A percentile compares a stretch with the other conserved stretches of the same genome.
phyloP scores from a whole-genome alignment of 1,139 yeast genomes.

The Pichiaceae sp. region DNA sequence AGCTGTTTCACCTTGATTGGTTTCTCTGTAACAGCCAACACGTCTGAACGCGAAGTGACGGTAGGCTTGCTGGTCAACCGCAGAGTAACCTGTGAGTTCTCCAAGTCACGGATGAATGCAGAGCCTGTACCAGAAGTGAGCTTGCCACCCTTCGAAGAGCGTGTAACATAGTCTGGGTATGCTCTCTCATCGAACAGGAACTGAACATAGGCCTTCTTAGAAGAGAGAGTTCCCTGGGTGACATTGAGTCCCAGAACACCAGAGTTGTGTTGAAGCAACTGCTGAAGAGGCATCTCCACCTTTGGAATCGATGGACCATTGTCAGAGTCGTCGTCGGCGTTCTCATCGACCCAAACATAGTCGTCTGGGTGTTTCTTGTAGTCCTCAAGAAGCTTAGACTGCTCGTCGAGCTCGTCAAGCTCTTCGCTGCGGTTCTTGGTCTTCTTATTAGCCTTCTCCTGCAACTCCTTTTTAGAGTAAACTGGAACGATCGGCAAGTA shows the following conservation, averaged over 20 bases:
- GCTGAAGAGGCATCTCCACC: conserved; percentile 40
- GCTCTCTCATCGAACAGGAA: conserved; percentile 56
- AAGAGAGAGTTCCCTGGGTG: conserved; percentile 38
- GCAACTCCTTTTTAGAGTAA: conserved; percentile 47
- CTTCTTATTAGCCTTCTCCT: conserved; percentile 26
- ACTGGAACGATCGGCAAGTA: conserved; percentile 49
- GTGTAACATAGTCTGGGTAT: conserved; percentile 49
- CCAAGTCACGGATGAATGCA: conserved; percentile 61
- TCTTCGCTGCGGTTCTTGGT: conserved; percentile 25
- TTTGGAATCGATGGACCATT: conserved; percentile 30
- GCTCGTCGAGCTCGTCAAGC: conserved; percentile 27
- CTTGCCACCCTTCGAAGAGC: conserved; percentile 32
- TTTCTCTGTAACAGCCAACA: conserved; percentile 39
- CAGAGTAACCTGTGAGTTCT: conserved; percentile 47
- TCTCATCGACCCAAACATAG: conserved; percentile 51
- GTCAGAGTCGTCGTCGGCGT: conserved; percentile 30
- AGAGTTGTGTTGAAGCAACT: conserved; percentile 46
- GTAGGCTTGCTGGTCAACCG: conserved; percentile 46
- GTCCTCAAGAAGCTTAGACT: conserved; percentile 34
- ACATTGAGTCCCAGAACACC: conserved; percentile 55
- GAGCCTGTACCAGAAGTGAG: conserved; percentile 42
- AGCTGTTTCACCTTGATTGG: conserved; percentile 44
- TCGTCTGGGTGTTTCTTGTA: conserved; percentile 51
- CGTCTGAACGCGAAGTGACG: conserved; percentile 38
- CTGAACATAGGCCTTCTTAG: conserved; percentile 43